Base-by-base conservation (phyloP, 768 basidiomycete genomes). In the Amanita pallidorosea region DNA sequence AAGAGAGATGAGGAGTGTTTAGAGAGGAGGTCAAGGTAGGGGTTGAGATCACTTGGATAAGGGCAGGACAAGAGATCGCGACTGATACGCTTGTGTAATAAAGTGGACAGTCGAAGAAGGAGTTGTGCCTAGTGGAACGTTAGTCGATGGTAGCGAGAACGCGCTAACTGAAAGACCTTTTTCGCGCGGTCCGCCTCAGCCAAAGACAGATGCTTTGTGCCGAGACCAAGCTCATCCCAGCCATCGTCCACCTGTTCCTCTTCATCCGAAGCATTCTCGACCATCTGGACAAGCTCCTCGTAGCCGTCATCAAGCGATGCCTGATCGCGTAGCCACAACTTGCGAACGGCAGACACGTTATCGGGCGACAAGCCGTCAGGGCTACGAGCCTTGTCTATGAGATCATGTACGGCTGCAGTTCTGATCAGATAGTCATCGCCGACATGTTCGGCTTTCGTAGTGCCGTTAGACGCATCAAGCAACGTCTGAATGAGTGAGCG, bases 191-290 rank as follows among this genome's bases (percentile, higher is more conserved):
- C 69, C n/a, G 78, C 59, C 59, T 88, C 86, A 27, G 60, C 61
- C 1, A 60, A 54, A 33, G 70, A 67, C 63, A 85, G 65, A 37
- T 65, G 70, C 51, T 68, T 63, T n/a, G 59, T 65, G 5, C 64
- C 70, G 12, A 82, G 57, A 0, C 74, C 80, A 9, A 87, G 66
- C 56, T 85, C 84, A 50, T 76, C 76, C 83, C 81, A 84, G 4
- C 81, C 83, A 59, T 79, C 77, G n/a, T 56, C 60, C 2, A 69
- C 66, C 40, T 65, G 62, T 12, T 67, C 68, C 11, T 64, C 62
- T 11, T 63, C 55, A 5, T 57, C 56, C 8, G 60, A 61, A 9
- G 60, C 66, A 23, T 73, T 63, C 25, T 73, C 65, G 49, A 79
- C 65, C 68, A 87, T 75, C 47, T 72, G 73, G 25, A 66, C 65